A percentile compares a stretch with the other conserved stretches of the same genome.
phyloP scores from a whole-genome alignment of 495 filamentous ascomycete species.

The Beverwykella pulmonaria region DNA sequence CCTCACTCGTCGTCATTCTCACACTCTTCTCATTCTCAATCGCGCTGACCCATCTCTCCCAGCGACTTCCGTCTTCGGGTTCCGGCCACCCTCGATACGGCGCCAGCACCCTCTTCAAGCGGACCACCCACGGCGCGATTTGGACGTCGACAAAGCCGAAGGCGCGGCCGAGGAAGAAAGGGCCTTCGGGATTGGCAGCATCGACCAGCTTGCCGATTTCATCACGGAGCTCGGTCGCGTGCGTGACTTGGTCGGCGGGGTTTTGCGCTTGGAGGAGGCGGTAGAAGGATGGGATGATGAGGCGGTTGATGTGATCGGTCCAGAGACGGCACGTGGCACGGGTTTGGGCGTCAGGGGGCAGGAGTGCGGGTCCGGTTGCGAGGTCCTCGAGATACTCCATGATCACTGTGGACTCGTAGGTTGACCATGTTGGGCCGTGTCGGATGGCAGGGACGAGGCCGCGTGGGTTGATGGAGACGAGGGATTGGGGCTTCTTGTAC shows the following conservation, averaged over 20 bases:
- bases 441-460: constrained; percentile 83
- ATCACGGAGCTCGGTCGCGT: constrained; percentile 66
- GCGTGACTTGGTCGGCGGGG: constrained; percentile 61
- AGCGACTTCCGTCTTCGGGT: constrained; percentile 68
- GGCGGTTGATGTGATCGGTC: constrained; percentile 86
- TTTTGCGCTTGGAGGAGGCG: constrained; percentile 73
- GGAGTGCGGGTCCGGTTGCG: constrained; percentile 59
- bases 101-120: constrained; percentile 71
- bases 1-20: constrained; percentile 70
- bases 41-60: constrained; percentile 78
- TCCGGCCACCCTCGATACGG: constrained; percentile 82
- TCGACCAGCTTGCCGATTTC: constrained; percentile 73
- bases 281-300: constrained; percentile 83
- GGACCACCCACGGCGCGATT: constrained; percentile 84
- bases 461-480: constrained; percentile 85
- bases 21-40: constrained; percentile 75
- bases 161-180: constrained; percentile 76
- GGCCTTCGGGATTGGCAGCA: constrained; percentile 69
- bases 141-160: constrained; percentile 84
- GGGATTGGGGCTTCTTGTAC: constrained; percentile 74
- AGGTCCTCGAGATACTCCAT: constrained; percentile 94
- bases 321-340: constrained; percentile 82
- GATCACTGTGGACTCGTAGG: constrained; percentile 82
- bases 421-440: constrained; percentile 79
- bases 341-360: constrained; percentile 68